Percentiles rank a stretch among this genome's conserved stretches.
Evolutionary conservation across 2,329 filamentous ascomycete genomes (phyloP).

Genomic region (Penicillium freii): DNA sequence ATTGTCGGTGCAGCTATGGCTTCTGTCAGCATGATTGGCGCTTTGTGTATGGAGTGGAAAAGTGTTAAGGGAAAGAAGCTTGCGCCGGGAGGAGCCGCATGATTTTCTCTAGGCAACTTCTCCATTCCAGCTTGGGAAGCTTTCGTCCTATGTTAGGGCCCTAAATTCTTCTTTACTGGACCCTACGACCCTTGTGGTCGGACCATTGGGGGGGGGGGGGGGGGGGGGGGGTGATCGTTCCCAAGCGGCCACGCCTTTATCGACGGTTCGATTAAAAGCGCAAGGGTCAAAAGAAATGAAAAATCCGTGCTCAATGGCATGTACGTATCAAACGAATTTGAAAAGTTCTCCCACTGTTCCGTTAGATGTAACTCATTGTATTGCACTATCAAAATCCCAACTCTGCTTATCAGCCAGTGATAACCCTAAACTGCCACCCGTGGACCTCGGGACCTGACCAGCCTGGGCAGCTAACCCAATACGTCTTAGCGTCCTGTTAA

Average conservation of each 20-base stretch:
- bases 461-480: constrained; percentile 1
- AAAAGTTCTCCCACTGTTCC: neutral
- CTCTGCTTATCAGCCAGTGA: neutral
- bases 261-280: no score
- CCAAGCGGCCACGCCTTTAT: no score
- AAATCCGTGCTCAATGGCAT: neutral
- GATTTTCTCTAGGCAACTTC: neutral
- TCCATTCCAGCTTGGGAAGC: no score
- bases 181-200: no score
- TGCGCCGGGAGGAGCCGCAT: neutral
- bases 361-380: neutral
- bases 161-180: neutral
- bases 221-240: no score
- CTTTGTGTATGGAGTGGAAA: constrained; percentile 5
- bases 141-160: neutral
- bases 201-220: no score
- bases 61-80: constrained; percentile 7
- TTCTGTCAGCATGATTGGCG: neutral
- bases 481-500: constrained; percentile 5
- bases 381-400: neutral
- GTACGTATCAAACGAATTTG: neutral
- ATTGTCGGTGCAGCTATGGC: neutral
- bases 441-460: neutral
- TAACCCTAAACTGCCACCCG: constrained; percentile 3
- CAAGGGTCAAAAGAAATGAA: no score